These are phyloP conservation scores for Botrytis porri DNA, from an alignment of 2,329 filamentous ascomycete genomes.

Conservation along the genomic window DNA sequence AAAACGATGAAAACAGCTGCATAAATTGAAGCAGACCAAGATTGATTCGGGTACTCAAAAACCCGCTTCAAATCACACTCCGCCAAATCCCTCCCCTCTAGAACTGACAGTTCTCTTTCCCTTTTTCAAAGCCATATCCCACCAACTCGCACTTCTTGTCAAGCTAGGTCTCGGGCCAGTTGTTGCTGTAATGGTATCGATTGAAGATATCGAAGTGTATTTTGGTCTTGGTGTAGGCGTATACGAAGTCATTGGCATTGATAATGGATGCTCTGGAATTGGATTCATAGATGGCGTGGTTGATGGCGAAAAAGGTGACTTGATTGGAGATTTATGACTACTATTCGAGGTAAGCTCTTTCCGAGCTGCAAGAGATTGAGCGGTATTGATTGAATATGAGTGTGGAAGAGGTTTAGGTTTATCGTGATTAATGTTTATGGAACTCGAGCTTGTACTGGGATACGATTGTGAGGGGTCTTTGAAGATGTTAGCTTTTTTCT, in stretches of 20 bases:
- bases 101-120: background rate
- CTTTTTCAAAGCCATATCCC: background rate
- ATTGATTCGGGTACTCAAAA: background rate
- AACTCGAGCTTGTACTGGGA: background rate
- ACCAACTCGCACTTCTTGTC: conserved; percentile 10
- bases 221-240: background rate
- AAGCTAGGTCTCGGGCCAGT: conserved; percentile 3
- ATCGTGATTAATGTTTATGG: background rate
- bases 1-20: background rate
- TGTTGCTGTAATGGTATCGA: background rate
- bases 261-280: conserved; percentile 3
- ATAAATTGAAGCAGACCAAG: background rate
- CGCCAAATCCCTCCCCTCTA: background rate
- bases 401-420: conserved; percentile 2
- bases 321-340: background rate
- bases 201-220: conserved; percentile 2
- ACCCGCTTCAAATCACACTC: background rate
- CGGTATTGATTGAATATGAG: conserved; percentile 1
- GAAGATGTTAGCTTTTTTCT: background rate
- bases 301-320: background rate
- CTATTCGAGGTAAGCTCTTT: conserved; percentile 1
- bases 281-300: background rate
- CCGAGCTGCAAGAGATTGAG: conserved; percentile 5
- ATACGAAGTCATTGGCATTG: background rate
- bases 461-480: background rate